Evolutionary conservation across 2,329 filamentous ascomycete genomes (phyloP).

Genomic region (Xylaria sp.): DNA sequence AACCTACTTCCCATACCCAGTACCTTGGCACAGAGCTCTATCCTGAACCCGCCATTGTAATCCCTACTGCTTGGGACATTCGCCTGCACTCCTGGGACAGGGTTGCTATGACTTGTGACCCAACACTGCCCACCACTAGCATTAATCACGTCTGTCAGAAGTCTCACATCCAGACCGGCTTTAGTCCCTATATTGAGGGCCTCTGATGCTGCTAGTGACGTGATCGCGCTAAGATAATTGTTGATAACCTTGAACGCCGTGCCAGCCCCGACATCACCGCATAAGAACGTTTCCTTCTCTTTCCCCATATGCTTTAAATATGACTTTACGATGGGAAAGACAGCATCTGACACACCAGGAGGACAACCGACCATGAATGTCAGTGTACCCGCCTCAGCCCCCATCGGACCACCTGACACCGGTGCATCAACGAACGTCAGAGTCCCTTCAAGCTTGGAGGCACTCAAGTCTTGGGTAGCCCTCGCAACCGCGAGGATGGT

Average conservation of each 20-base stretch:
- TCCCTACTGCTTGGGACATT: slow-evolving; percentile 39
- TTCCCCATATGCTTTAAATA: slow-evolving; percentile 64
- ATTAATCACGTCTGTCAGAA: slow-evolving; percentile 71
- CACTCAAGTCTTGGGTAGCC: slow-evolving; percentile 52
- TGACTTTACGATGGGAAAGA: slow-evolving; percentile 60
- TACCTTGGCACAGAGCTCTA: slow-evolving; percentile 42
- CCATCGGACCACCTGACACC: slow-evolving; percentile 45
- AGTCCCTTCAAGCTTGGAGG: slow-evolving; percentile 14
- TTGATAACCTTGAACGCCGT: slow-evolving; percentile 75
- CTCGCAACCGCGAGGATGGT: slow-evolving; percentile 60
- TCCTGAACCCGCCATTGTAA: slow-evolving; percentile 43
- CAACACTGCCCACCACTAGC: slow-evolving; percentile 63
- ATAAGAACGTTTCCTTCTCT: slow-evolving; percentile 58
- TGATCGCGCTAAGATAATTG: slow-evolving; percentile 74
- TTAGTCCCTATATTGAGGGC: slow-evolving; percentile 48
- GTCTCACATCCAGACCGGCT: slow-evolving; percentile 45
- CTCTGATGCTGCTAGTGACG: slow-evolving; percentile 58
- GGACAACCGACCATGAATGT: slow-evolving; percentile 46
- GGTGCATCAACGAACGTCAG: slow-evolving; percentile 45
- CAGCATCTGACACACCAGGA: slow-evolving; percentile 48
- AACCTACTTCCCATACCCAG: slow-evolving; percentile 38
- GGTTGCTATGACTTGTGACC: slow-evolving; percentile 43
- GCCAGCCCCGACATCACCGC: slow-evolving; percentile 67
- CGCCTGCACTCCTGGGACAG: slow-evolving; percentile 41
- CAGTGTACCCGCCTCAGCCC: slow-evolving; percentile 42